Percentiles rank a stretch among this genome's conserved stretches.
Conservation (phyloP, 306 rosid species). For the Glycine latifolia region DNA sequence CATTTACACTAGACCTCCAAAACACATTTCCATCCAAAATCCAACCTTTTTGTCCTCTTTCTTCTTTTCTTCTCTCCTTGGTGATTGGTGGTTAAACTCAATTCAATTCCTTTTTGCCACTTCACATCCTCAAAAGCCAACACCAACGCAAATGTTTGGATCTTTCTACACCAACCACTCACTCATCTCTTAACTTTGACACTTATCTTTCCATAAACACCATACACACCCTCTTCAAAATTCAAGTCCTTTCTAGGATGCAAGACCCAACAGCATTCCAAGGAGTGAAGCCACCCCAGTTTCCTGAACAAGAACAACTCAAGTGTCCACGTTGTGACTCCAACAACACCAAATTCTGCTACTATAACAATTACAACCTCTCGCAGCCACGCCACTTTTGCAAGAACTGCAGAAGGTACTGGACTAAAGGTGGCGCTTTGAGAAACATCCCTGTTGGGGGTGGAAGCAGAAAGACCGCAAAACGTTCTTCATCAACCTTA, state of each 20-base stretch:
- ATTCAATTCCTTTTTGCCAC: constrained; percentile 32
- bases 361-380: constrained; percentile 96
- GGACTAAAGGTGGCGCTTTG: constrained; percentile 94
- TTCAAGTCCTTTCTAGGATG: constrained; percentile 51
- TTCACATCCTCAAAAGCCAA: constrained; percentile 47
- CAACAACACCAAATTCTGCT: constrained; percentile 86
- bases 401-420: constrained; percentile 87
- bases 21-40: not conserved
- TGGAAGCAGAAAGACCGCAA: constrained; percentile 76
- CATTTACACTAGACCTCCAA: no score
- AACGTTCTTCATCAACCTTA: constrained; percentile 49
- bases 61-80: constrained; percentile 2
- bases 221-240: not conserved
- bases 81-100: not conserved
- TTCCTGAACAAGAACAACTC: constrained; percentile 84
- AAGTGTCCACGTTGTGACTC: constrained; percentile 93
- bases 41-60: constrained; percentile 50
- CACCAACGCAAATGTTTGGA: constrained; percentile 38
- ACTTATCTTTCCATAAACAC: no score
- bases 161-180: constrained; percentile 33
- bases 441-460: constrained; percentile 93
- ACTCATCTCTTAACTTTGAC: not conserved
- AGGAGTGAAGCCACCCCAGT: constrained; percentile 66
- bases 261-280: constrained; percentile 70
- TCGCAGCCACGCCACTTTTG: constrained; percentile 94